Evolutionary conservation across 2,329 filamentous ascomycete species (phyloP), one percentile per base, ranked within the genome.

Genomic region (Huntiella moniliformis): DNA sequence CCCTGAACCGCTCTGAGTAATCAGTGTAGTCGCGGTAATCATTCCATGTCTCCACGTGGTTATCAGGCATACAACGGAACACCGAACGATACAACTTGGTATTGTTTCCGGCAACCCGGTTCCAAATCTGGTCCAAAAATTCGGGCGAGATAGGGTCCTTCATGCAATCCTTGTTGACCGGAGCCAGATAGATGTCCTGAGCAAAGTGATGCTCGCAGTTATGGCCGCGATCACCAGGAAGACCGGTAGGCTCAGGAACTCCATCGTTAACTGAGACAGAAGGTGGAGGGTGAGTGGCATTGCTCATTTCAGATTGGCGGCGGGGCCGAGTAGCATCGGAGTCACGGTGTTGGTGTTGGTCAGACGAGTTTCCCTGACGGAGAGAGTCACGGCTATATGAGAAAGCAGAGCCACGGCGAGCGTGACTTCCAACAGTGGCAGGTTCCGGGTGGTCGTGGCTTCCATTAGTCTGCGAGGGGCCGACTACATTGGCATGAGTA

Each of bases 31-130:
- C 81, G 52, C 83, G 80, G 61, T 98, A 98, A 52, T 93, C 82
- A 53, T 82, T 78, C 91, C 91, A 98, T 38, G 82, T 88, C 52
- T 77, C 79, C 18, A 94, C 91, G 57, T 95, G 85, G 44, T 79
- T 95, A 59, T 98, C 91, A 1, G 91, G 91, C 82, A 93, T 92
- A 61, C 87, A 95, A 40, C 87, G 78, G 66, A 98, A 98, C 6
- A 98, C 88, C 51, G 82, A 77, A 31, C 91, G 81, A 64, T 83
- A 98, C 41, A 98, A 73, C 58, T 86, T 88, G 3, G 91, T 98
- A 59, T 98, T 98, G 65, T 96, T 96, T 52, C 82, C 77, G 1
- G 91, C 91, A 45, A 86, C 77, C 13, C 77, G 71, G 52, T 80
- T 78, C 92, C 92, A 98, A 1, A 84, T 77, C 51, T 93, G 82